Percentiles rank a stretch among this genome's conserved stretches.
Conservation (phyloP, 2,329 filamentous ascomycete genomes). For the Arthroderma sp. region DNA sequence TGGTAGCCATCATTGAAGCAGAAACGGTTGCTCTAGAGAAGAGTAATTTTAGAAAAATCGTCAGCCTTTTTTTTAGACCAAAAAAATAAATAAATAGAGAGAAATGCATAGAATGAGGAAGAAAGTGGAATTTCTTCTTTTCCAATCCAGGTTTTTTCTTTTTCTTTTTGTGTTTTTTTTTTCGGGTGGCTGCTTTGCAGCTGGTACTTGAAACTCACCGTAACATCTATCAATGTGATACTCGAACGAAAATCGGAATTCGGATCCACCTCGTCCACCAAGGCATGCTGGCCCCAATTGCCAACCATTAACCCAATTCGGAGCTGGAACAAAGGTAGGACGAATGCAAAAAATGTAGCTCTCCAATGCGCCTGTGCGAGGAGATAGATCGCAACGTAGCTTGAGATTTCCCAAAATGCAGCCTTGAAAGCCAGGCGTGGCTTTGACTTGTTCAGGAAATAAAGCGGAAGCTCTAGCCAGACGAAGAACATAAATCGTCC, state of each 20-base stretch:
- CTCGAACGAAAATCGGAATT: constrained; percentile 67
- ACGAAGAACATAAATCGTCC: constrained; percentile 60
- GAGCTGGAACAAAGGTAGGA: constrained; percentile 54
- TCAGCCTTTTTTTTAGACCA: not conserved
- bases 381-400: constrained; percentile 41
- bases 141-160: not conserved
- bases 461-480: constrained; percentile 62
- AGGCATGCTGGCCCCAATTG: constrained; percentile 74
- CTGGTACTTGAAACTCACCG: constrained; percentile 38
- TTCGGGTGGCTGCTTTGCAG: not conserved
- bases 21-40: constrained; percentile 57
- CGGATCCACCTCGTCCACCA: constrained; percentile 62
- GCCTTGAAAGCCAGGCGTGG: constrained; percentile 41
- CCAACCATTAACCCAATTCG: constrained; percentile 64
- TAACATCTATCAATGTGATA: constrained; percentile 66
- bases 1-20: constrained; percentile 78
- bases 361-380: constrained; percentile 38
- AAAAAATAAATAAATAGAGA: not conserved
- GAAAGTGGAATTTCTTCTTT: not conserved
- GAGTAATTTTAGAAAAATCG: not conserved
- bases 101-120: not conserved
- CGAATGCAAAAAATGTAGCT: constrained; percentile 50
- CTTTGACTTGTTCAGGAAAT: constrained; percentile 56
- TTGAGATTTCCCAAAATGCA: constrained; percentile 48
- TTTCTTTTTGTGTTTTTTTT: not conserved